A percentile compares a stretch with the other conserved stretches of the same genome.
Evolutionary conservation across 768 basidiomycete species (phyloP).

Genomic region (Lenzites betulinus): DNA sequence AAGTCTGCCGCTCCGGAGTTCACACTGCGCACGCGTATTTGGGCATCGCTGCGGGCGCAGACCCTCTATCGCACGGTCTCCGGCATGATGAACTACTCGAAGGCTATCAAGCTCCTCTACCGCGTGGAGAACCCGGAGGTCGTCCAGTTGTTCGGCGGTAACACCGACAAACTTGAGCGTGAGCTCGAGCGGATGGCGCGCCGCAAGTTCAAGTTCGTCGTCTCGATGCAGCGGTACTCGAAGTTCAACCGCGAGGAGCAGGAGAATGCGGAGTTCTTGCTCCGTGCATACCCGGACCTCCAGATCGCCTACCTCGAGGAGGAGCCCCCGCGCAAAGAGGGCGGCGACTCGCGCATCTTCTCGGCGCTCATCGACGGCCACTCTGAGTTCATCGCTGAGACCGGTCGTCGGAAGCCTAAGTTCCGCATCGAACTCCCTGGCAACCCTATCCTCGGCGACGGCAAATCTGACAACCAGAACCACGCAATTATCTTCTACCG

Average conservation of each 20-base stretch:
- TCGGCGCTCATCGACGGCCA: conserved; percentile 97
- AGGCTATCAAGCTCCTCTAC: conserved; percentile 99
- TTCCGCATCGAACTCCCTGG: conserved; percentile 98
- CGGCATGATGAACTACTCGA: conserved; percentile 99
- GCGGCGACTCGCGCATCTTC: conserved; percentile 93
- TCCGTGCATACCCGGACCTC: conserved; percentile 97
- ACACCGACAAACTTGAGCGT: conserved; percentile 94
- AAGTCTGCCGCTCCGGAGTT: conserved; percentile 98
- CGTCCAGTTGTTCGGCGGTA: conserved; percentile 95
- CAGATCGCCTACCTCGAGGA: conserved; percentile 99
- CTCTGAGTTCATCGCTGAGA: conserved; percentile 91
- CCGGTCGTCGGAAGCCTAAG: conserved; percentile 88
- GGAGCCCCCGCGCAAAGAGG: conserved; percentile 90
- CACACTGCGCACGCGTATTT: conserved; percentile 97
- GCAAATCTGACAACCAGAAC: conserved; percentile 99
- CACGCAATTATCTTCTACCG: conserved; percentile 99
- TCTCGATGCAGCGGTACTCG: conserved; percentile 98
- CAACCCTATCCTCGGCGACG: conserved; percentile 98
- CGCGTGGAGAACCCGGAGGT: conserved; percentile 99
- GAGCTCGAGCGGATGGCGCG: conserved; percentile 98
- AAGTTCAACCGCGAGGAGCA: conserved; percentile 99
- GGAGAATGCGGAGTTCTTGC: conserved; percentile 96
- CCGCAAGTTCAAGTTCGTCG: conserved; percentile 98
- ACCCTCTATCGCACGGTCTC: conserved; percentile 98
- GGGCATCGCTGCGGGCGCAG: conserved; percentile 98